Evolutionary conservation across 2,329 filamentous ascomycete species (phyloP).

Genomic region (Alternaria hordeiaustralica): DNA sequence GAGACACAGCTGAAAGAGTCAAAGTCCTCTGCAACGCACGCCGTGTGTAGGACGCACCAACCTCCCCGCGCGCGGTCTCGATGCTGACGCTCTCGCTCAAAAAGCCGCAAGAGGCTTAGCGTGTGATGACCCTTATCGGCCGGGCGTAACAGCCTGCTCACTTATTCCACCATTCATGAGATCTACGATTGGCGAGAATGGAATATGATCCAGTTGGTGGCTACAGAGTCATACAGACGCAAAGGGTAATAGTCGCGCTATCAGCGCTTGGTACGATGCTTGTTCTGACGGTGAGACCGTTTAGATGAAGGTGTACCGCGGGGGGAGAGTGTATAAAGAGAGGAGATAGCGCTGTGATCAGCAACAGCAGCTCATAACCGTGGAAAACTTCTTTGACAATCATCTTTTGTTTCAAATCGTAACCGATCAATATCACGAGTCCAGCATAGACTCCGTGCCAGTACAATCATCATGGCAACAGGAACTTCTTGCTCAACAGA

Average conservation of each 20-base stretch:
- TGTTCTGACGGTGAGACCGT: background rate
- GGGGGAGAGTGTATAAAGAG: background rate
- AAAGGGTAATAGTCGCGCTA: background rate
- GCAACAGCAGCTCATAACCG: too few species aligned
- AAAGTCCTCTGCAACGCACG: too few species aligned
- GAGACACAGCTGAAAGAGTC: too few species aligned
- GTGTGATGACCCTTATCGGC: background rate
- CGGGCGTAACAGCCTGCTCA: background rate
- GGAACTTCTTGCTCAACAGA: conserved; percentile 14
- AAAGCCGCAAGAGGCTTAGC: conserved; percentile 19
- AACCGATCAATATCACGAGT: too few species aligned
- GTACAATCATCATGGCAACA: conserved; percentile 1
- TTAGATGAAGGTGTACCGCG: background rate
- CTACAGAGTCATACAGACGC: background rate
- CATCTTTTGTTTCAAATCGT: background rate
- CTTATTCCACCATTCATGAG: background rate
- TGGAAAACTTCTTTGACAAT: background rate
- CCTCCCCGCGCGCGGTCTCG: background rate
- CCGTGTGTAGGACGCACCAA: background rate
- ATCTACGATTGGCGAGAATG: background rate
- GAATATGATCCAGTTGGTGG: background rate
- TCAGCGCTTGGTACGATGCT: background rate
- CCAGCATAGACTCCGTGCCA: background rate
- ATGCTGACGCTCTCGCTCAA: conserved; percentile 10
- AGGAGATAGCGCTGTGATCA: background rate